These are phyloP conservation scores for Leptographium lundbergii DNA, from an alignment of 2,329 filamentous ascomycete genomes.

Conservation along the genomic window DNA sequence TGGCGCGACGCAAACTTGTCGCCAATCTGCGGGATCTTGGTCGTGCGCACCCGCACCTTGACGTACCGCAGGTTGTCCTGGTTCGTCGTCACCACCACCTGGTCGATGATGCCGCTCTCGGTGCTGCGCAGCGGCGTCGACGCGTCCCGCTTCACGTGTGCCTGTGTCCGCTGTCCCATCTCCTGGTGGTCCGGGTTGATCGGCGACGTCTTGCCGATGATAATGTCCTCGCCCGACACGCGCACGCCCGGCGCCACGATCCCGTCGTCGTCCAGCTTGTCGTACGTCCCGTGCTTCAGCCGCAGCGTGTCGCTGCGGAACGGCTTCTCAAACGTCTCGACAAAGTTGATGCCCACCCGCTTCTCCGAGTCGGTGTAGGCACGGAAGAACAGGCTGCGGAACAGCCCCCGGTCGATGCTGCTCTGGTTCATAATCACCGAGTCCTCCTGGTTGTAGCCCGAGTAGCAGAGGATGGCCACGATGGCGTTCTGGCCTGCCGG, in stretches of 20 bases:
- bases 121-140: constrained; percentile 91
- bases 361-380: constrained; percentile 97
- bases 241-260: constrained; percentile 88
- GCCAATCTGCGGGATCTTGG: constrained; percentile 95
- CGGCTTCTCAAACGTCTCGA: constrained; percentile 94
- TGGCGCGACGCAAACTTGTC: constrained; percentile 99
- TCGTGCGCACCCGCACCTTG: constrained; percentile 93
- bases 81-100: constrained; percentile 87
- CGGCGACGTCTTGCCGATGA: constrained; percentile 96
- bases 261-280: constrained; percentile 95
- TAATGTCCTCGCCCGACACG: constrained; percentile 95
- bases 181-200: constrained; percentile 89
- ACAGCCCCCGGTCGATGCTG: constrained; percentile 92
- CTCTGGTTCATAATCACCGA: constrained; percentile 99
- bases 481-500: constrained; percentile 97
- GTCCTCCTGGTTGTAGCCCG: constrained; percentile 99
- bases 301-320: constrained; percentile 77
- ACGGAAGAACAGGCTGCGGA: constrained; percentile 95
- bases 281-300: constrained; percentile 89
- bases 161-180: constrained; percentile 77
- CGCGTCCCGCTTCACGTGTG: constrained; percentile 87
- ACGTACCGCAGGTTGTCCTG: constrained; percentile 90
- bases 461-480: constrained; percentile 94
- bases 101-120: constrained; percentile 92
- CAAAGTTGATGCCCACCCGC: constrained; percentile 81